phyloP scores from a whole-genome alignment of 768 basidiomycete species.

The Mycena galericulata region DNA sequence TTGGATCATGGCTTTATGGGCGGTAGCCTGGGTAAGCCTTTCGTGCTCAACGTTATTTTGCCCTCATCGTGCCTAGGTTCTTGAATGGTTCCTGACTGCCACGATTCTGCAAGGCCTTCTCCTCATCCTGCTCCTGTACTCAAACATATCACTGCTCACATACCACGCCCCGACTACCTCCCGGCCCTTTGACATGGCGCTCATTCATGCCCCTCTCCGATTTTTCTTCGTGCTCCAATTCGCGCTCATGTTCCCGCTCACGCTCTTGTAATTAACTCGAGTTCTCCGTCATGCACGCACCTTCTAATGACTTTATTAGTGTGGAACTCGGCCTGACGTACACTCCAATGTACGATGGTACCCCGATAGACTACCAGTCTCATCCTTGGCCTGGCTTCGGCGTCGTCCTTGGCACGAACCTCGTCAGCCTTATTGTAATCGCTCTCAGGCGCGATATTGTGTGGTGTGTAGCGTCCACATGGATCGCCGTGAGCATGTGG shows the following conservation, averaged over 20 bases:
- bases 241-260: constrained; percentile 67
- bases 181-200: constrained; percentile 80
- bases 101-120: constrained; percentile 81
- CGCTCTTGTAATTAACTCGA: constrained; percentile 62
- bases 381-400: constrained; percentile 83
- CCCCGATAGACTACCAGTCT: constrained; percentile 64
- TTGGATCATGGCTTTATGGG: constrained; percentile 85
- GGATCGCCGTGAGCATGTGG: constrained; percentile 80
- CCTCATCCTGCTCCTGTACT: constrained; percentile 78
- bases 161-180: constrained; percentile 72
- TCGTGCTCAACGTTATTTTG: not conserved
- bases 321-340: constrained; percentile 77
- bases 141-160: constrained; percentile 80
- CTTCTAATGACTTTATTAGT: constrained; percentile 50
- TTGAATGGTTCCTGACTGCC: constrained; percentile 81
- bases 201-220: constrained; percentile 90
- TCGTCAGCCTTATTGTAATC: constrained; percentile 67
- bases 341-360: constrained; percentile 54
- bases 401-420: constrained; percentile 73
- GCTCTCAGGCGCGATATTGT: constrained; percentile 73
- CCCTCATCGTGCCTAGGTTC: constrained; percentile 55
- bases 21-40: constrained; percentile 74
- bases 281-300: not conserved
- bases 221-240: constrained; percentile 72
- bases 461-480: constrained; percentile 80